phyloP scores from a whole-genome alignment of 352 stramenopile genomes.

The Phytophthora citrophthora region DNA sequence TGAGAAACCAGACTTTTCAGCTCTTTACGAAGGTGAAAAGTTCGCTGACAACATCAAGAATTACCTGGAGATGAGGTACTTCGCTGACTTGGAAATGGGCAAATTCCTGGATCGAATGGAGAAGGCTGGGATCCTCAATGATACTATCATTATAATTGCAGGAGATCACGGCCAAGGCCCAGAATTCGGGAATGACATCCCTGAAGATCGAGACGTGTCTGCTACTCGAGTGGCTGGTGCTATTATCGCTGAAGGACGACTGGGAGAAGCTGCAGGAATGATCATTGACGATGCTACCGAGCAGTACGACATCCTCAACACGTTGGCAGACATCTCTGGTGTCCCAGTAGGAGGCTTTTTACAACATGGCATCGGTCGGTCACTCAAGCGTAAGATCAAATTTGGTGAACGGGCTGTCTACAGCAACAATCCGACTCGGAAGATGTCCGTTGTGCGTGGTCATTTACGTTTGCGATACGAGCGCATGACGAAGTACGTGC shows the following conservation, averaged over 20 bases:
- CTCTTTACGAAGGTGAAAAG: slow-evolving; percentile 34
- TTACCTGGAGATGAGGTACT: slow-evolving; percentile 59
- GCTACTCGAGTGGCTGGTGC: slow-evolving; percentile 38
- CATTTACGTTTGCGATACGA: slow-evolving; percentile 50
- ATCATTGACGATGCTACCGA: slow-evolving; percentile 34
- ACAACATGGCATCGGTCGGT: slow-evolving; percentile 40
- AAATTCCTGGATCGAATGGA: slow-evolving; percentile 63
- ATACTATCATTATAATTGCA: slow-evolving; percentile 60
- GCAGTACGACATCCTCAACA: slow-evolving; percentile 53
- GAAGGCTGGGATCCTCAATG: slow-evolving; percentile 47
- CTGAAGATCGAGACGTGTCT: slow-evolving; percentile 41
- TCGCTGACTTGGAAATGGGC: slow-evolving; percentile 51
- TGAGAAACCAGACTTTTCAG: slow-evolving; percentile 46
- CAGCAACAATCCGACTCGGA: slow-evolving; percentile 55
- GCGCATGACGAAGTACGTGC: slow-evolving; percentile 22
- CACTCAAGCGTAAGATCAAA: slow-evolving; percentile 42
- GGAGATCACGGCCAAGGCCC: slow-evolving; percentile 57
- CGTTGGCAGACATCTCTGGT: slow-evolving; percentile 40
- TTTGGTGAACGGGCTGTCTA: slow-evolving; percentile 44
- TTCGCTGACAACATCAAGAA: slow-evolving; percentile 34
- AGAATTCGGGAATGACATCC: slow-evolving; percentile 38
- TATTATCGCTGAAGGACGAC: slow-evolving; percentile 40
- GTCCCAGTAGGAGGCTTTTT: slow-evolving; percentile 35
- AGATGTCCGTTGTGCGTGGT: slow-evolving; percentile 44
- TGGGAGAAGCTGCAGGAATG: slow-evolving; percentile 27